phyloP scores from a whole-genome alignment of 805 yeast genomes.

The Kuraishia floccosa region DNA sequence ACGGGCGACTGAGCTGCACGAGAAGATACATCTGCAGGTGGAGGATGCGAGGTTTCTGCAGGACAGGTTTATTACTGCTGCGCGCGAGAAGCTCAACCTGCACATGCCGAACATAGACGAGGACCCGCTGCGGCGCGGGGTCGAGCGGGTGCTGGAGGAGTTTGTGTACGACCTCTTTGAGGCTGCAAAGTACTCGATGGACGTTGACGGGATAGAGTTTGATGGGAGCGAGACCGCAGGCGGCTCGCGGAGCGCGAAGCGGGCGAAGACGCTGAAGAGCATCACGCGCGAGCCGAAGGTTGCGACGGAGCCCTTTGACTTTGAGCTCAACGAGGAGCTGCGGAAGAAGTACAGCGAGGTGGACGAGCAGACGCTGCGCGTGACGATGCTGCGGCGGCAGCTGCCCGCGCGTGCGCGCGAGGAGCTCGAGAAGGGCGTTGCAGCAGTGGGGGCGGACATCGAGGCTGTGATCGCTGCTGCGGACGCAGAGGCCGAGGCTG shows the following conservation, averaged over 20 bases:
- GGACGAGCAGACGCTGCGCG: slow-evolving; percentile 48
- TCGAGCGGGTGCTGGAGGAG: slow-evolving; percentile 28
- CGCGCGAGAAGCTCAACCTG: slow-evolving; percentile 31
- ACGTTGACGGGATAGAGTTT: slow-evolving; percentile 37
- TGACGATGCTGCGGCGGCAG: slow-evolving; percentile 42
- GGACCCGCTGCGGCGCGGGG: slow-evolving; percentile 30
- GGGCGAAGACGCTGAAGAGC: slow-evolving; percentile 4
- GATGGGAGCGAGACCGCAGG: too few species aligned
- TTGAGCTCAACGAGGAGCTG: slow-evolving; percentile 46
- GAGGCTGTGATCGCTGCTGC: slow-evolving; percentile 19
- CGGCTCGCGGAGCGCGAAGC: slow-evolving; percentile 9
- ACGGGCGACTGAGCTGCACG: slow-evolving; percentile 12
- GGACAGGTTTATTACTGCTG: slow-evolving; percentile 26
- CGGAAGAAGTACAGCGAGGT: slow-evolving; percentile 45
- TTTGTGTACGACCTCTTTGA: slow-evolving; percentile 46
- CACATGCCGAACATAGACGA: slow-evolving; percentile 28
- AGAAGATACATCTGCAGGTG: slow-evolving; percentile 33
- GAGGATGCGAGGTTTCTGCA: slow-evolving; percentile 43
- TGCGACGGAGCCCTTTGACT: slow-evolving; percentile 62
- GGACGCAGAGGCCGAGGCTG: slow-evolving; percentile 10
- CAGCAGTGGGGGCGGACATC: slow-evolving; percentile 5
- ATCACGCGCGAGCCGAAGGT: slow-evolving; percentile 5
- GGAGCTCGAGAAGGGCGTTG: slow-evolving; percentile 11
- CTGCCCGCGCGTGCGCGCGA: slow-evolving; percentile 32
- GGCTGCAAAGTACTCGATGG: slow-evolving; percentile 39